Conservation (phyloP, 768 basidiomycete genomes). For the Lactarius akahatsu region DNA sequence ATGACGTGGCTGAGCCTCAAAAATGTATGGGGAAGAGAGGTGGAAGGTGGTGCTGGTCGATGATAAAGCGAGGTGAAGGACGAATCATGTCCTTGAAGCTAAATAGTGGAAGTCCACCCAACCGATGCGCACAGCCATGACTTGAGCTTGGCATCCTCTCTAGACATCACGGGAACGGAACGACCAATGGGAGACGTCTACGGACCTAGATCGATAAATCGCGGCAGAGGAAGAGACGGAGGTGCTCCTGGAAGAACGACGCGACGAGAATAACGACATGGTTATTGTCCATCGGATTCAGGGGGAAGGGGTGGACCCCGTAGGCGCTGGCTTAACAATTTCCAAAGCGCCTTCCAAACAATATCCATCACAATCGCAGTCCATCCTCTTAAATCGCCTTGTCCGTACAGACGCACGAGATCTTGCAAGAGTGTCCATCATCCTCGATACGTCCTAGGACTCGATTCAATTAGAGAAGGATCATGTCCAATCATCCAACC, state of each 20-base stretch:
- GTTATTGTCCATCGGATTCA: not conserved
- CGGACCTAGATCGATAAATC: too few species aligned
- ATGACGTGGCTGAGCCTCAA: not conserved
- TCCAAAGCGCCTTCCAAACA: not conserved
- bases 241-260: too few species aligned
- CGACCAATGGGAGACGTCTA: too few species aligned
- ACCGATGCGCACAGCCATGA: too few species aligned
- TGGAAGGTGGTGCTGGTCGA: not conserved
- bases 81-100: not conserved
- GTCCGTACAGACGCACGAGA: not conserved
- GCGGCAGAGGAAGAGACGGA: too few species aligned
- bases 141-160: too few species aligned
- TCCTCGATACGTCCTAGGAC: not conserved
- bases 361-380: not conserved
- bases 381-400: not conserved
- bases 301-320: not conserved
- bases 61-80: not conserved
- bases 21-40: not conserved
- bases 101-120: not conserved
- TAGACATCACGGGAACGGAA: too few species aligned
- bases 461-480: not conserved
- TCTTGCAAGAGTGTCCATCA: not conserved
- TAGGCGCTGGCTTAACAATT: not conserved
- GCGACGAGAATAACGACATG: too few species aligned
- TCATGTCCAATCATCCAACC: not conserved